Base-by-base conservation (phyloP, 768 basidiomycete species). In the Hysterangium stoloniferum region DNA sequence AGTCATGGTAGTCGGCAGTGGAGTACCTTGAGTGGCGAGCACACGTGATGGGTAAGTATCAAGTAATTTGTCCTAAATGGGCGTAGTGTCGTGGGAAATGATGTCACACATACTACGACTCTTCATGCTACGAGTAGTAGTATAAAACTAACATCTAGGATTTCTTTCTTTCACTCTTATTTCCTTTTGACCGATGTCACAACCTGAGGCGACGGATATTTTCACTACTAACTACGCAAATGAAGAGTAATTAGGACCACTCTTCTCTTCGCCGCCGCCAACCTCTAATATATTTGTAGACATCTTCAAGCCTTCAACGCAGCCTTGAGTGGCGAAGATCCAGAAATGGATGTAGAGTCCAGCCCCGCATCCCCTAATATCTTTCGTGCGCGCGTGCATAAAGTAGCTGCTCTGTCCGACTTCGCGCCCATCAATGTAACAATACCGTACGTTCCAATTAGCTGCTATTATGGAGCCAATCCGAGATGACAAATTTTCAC, bases 361-460 rank as follows among this genome's bases (percentile, higher is more conserved):
- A 52, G 34, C 58, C 62, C 34, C 56, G 56, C 44, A 55, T 64
- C 60, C 56, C n/a, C 44, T 59, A 54, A 40, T 61, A 53, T 55
- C 28, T 54, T 37, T 62, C 63, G 69, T 32, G 67, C 66, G 5
- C 80, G 86, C 15, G 75, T 89, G 20, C 76, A 79, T 61, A 92
- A 89, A 66, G 80, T 94, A 5, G 81, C 86, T 45, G 88, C 89
- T 1, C 68, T 90, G 44, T 86, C 82, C 1, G 91, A 94, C 62
- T 92, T 90, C 58, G 89, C 93, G 4, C 96, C 95, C 0, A 80
- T 97, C 22, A 89, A 96, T 62, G 67, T 90, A 57, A 84, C 74
- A 61, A 82, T 97, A 51, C 70, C 54, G 38, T 28, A 17, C 48
- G 8, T 35, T 1, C 12, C 8, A 15, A 20, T 27, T 29, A 38